phyloP scores from a whole-genome alignment of 345 rosid species.

The Laguncularia racemosa region DNA sequence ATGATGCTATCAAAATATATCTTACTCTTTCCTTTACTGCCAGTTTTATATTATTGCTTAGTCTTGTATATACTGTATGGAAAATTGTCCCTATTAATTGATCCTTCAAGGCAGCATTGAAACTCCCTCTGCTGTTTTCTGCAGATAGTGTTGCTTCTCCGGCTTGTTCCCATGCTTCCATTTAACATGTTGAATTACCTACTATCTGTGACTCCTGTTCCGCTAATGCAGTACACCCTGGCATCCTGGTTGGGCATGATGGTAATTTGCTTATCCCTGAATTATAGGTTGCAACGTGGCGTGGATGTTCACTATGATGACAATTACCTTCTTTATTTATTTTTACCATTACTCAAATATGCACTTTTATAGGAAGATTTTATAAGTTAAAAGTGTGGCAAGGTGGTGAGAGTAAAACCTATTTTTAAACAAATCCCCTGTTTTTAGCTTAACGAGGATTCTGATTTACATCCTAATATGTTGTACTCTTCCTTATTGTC shows the following conservation, averaged over 20 bases:
- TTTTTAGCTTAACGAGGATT: background rate
- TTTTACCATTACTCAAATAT: too few species aligned
- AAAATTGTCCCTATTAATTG: too few species aligned
- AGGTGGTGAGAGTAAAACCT: background rate
- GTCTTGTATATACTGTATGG: background rate
- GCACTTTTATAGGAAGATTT: too few species aligned
- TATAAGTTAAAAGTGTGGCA: too few species aligned
- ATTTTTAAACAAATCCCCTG: background rate
- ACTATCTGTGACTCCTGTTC: slow-evolving; percentile 48
- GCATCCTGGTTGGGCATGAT: slow-evolving; percentile 58
- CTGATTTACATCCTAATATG: background rate
- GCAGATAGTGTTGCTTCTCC: slow-evolving; percentile 54
- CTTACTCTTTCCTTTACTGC: too few species aligned
- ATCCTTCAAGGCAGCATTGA: background rate
- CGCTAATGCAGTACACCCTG: slow-evolving; percentile 36
- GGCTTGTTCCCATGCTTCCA: slow-evolving; percentile 54
- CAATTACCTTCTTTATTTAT: too few species aligned
- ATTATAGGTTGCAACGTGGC: too few species aligned
- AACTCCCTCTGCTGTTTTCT: slow-evolving; percentile 9
- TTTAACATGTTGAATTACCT: slow-evolving; percentile 53
- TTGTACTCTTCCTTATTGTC: background rate
- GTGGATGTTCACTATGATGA: too few species aligned
- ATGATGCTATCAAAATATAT: too few species aligned
- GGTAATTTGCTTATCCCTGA: slow-evolving; percentile 22
- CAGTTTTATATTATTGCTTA: background rate